Evolutionary conservation across 805 yeast genomes (phyloP).

Genomic region (Kuraishia piskuri): DNA sequence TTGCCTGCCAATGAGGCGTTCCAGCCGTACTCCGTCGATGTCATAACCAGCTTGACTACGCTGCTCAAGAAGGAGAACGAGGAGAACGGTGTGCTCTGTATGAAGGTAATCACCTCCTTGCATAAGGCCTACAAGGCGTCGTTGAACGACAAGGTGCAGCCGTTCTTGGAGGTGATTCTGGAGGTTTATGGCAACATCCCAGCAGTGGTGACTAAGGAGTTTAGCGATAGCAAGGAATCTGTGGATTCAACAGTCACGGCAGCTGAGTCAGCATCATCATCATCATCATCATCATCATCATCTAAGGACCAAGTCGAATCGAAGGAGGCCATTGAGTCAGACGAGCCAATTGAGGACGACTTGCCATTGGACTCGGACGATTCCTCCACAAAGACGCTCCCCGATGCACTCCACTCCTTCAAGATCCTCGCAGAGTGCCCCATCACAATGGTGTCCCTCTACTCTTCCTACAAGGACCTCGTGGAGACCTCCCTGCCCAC

Average conservation of each 20-base stretch:
- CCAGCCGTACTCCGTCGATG: slow-evolving; percentile 55
- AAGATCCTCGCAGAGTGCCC: slow-evolving; percentile 95
- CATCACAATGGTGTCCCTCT: slow-evolving; percentile 87
- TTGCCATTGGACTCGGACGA: slow-evolving; percentile 32
- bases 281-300: too few species aligned
- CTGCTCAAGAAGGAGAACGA: slow-evolving; percentile 77
- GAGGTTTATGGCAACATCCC: slow-evolving; percentile 76
- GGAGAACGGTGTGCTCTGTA: slow-evolving; percentile 86
- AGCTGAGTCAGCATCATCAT: neutral
- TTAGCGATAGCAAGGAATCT: slow-evolving; percentile 27
- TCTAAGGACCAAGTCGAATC: too few species aligned
- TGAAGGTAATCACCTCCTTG: slow-evolving; percentile 77
- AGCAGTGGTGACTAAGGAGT: slow-evolving; percentile 60
- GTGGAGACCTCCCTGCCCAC: slow-evolving; percentile 62
- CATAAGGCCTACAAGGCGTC: slow-evolving; percentile 76
- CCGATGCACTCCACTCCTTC: slow-evolving; percentile 71
- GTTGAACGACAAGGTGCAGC: slow-evolving; percentile 62
- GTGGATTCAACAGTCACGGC: too few species aligned
- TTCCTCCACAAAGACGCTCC: slow-evolving; percentile 39
- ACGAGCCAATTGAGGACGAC: slow-evolving; percentile 32
- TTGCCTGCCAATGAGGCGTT: slow-evolving; percentile 77
- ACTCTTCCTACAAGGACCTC: slow-evolving; percentile 75
- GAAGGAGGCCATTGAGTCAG: slow-evolving; percentile 20
- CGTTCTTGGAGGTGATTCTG: slow-evolving; percentile 69
- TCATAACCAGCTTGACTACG: slow-evolving; percentile 50